These are phyloP conservation scores for Thalia dealbata DNA, from an alignment of 176 grass and related monocot genomes.

Conservation along the genomic window DNA sequence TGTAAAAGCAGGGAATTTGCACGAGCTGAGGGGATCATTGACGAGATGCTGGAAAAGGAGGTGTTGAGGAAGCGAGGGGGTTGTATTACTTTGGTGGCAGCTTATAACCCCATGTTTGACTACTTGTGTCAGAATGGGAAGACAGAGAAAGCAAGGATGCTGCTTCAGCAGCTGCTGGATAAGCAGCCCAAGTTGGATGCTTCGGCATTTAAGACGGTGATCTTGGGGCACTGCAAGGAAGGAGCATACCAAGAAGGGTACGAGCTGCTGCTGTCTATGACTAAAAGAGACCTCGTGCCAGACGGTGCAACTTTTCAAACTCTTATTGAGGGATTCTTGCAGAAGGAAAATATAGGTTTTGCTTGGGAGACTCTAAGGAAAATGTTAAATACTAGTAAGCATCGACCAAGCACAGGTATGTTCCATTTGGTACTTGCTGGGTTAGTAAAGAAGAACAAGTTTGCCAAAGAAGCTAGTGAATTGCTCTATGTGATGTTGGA, in stretches of 20 bases:
- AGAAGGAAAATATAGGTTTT: slow-evolving; percentile 43
- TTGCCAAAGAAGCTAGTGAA: slow-evolving; percentile 50
- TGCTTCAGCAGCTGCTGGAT: slow-evolving; percentile 54
- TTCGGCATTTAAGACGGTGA: slow-evolving; percentile 63
- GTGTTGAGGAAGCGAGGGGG: slow-evolving; percentile 46
- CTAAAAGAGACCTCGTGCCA: slow-evolving; percentile 65
- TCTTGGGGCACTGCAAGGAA: slow-evolving; percentile 74
- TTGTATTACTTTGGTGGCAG: slow-evolving; percentile 40
- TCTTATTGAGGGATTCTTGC: slow-evolving; percentile 54
- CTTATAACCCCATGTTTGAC: slow-evolving; percentile 63
- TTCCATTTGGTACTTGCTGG: slow-evolving; percentile 66
- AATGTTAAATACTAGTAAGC: slow-evolving; percentile 66
- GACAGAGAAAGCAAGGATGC: slow-evolving; percentile 56
- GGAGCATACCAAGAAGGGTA: slow-evolving; percentile 49
- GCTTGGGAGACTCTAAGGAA: slow-evolving; percentile 54
- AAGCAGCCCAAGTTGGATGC: slow-evolving; percentile 49
- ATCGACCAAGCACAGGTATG: slow-evolving; percentile 56
- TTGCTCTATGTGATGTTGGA: slow-evolving; percentile 64
- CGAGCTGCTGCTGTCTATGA: slow-evolving; percentile 57
- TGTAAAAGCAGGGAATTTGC: slow-evolving; percentile 40
- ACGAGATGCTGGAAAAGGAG: slow-evolving; percentile 65
- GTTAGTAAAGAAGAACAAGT: slow-evolving; percentile 49
- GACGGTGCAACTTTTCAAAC: slow-evolving; percentile 49
- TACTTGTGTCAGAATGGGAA: slow-evolving; percentile 59
- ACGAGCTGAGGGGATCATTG: slow-evolving; percentile 54